Evolutionary conservation across 305 asterid genomes (phyloP), one percentile per base, ranked within the genome.

Genomic region (Fraxinus velutina): DNA sequence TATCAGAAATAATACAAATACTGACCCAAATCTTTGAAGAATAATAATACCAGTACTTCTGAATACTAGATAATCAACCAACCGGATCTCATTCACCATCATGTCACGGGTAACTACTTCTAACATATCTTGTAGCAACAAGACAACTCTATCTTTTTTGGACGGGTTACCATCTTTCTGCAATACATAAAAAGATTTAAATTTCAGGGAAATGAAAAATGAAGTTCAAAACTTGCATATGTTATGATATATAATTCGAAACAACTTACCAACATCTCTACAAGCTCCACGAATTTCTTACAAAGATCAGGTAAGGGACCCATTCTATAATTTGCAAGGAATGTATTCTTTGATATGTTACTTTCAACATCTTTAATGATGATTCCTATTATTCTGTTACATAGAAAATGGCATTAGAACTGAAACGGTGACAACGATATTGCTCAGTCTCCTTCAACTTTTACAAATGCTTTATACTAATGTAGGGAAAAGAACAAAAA

Each of bases 31-130:
- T 57, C 70, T 2, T 50, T 5, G 71, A 66, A 76, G 42, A 42
- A 78, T n/a, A 52, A 47, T 27, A 52, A 78, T 4, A 47, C n/a
- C 1, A 75, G 74, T 70, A 81, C 47, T 83, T 73, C 33, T 70
- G 77, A 76, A 76, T 78, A 72, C 37, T 76, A 78, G 32, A 77
- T 17, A 74, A 75, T 83, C 62, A 75, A 92, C 97, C 84, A 83
- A 96, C 99, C 97, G 94, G 83, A 83, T 91, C 89, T 96, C 98
- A 66, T 89, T 93, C 82, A 88, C 94, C 97, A 96, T 93, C 96
- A 96, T 96, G 84, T 96, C 99, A 62, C 95, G 95, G 81, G 97
- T 93, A 77, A 94, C 96, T 68, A 96, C 91, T 89, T 96, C 98
- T 81, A 94, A 77, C 96, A 96, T 93, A 89, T 96, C 99, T 87